phyloP scores from a whole-genome alignment of 176 grass and related monocot genomes.

The Urochloa ruziziensis region DNA sequence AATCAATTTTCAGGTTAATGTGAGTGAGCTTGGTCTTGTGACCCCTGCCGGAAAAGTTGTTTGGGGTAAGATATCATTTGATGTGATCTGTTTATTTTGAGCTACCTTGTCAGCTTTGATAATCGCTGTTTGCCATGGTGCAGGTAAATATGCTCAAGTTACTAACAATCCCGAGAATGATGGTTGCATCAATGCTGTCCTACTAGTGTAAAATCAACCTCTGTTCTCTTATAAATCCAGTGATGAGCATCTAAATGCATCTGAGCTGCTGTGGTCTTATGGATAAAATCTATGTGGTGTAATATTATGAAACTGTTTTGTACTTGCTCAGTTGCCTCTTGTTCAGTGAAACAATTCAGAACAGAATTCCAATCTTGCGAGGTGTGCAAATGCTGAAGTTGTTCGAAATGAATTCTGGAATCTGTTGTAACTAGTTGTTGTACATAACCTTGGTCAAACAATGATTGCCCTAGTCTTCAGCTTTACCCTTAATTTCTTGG shows the following conservation, averaged over 20 bases:
- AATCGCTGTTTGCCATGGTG: constrained; percentile 12
- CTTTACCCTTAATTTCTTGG: no score
- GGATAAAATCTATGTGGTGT: neutral
- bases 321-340: neutral
- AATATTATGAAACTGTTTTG: neutral
- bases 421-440: no score
- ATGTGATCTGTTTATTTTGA: neutral
- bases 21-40: constrained; percentile 83
- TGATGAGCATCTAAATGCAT: neutral
- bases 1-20: constrained; percentile 58
- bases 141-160: constrained; percentile 85
- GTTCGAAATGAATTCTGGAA: no score
- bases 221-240: neutral
- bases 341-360: no score
- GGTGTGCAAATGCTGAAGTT: no score
- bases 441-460: no score
- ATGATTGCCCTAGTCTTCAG: no score
- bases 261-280: neutral
- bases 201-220: constrained; percentile 53
- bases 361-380: no score
- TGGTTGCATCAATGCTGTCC: constrained; percentile 72
- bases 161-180: constrained; percentile 87
- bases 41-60: constrained; percentile 86
- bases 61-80: constrained; percentile 54
- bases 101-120: neutral